Conservation (phyloP, 2,329 filamentous ascomycete genomes). For the Monosporascus cannonballus region DNA sequence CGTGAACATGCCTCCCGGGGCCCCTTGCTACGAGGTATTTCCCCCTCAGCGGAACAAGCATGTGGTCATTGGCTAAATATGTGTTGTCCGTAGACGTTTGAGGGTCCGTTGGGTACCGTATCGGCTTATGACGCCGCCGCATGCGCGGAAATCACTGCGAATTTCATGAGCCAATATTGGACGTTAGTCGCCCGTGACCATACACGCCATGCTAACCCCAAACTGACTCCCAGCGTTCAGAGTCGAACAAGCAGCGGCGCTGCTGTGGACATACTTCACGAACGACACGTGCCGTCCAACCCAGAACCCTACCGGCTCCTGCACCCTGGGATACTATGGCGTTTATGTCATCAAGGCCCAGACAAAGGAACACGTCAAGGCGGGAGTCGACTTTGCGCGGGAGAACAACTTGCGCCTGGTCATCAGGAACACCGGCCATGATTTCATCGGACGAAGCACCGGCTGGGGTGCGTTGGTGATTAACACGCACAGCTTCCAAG, state of each 20-base stretch:
- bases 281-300: slow-evolving; percentile 35
- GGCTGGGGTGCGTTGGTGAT: slow-evolving; percentile 53
- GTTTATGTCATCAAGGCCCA: slow-evolving; percentile 28
- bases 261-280: slow-evolving; percentile 37
- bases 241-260: slow-evolving; percentile 23
- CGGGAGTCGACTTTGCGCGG: slow-evolving; percentile 34
- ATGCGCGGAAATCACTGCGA: slow-evolving; percentile 25
- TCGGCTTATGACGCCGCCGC: slow-evolving; percentile 30
- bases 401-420: slow-evolving; percentile 45
- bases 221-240: slow-evolving; percentile 9
- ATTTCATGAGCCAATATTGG: slow-evolving; percentile 30
- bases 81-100: slow-evolving; percentile 19
- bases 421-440: slow-evolving; percentile 52
- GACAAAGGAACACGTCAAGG: slow-evolving; percentile 21
- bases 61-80: slow-evolving; percentile 1
- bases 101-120: slow-evolving; percentile 30
- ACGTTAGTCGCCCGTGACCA: slow-evolving; percentile 25
- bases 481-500: slow-evolving; percentile 51
- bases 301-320: slow-evolving; percentile 24
- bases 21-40: slow-evolving; percentile 28
- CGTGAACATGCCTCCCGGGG: slow-evolving; percentile 24
- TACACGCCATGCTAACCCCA: not conserved
- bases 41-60: not conserved
- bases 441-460: slow-evolving; percentile 52
- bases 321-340: slow-evolving; percentile 34